Evolutionary conservation across 371 early-diverging fungal species (phyloP).

Genomic region (Mortierella sp.): DNA sequence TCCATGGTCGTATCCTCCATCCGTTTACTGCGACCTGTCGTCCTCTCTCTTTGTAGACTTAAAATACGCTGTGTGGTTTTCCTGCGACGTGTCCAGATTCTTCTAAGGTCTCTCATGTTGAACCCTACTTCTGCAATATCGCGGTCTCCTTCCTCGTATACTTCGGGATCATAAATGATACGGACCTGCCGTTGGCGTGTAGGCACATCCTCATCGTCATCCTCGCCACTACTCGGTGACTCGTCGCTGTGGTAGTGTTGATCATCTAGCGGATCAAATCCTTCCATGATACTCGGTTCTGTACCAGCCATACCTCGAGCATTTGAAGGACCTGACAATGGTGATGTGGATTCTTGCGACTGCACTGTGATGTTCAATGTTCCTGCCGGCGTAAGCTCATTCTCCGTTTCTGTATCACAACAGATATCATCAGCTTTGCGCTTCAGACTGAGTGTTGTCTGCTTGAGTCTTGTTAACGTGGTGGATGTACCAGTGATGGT

Average conservation of each 20-base stretch:
- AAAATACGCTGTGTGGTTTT: slow-evolving; percentile 23
- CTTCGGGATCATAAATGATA: slow-evolving; percentile 38
- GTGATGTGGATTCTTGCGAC: background rate
- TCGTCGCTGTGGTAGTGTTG: no score
- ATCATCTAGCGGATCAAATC: slow-evolving; percentile 44
- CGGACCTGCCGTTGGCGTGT: slow-evolving; percentile 26
- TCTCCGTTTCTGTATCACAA: slow-evolving; percentile 10
- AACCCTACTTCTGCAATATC: slow-evolving; percentile 42
- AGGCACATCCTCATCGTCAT: no score
- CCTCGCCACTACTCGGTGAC: slow-evolving; percentile 4
- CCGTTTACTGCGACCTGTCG: background rate
- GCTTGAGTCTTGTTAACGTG: slow-evolving; percentile 6
- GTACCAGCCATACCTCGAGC: no score
- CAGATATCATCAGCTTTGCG: slow-evolving; percentile 18
- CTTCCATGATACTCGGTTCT: slow-evolving; percentile 23
- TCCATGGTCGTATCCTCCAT: background rate
- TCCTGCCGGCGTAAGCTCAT: background rate
- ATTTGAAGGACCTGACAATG: background rate
- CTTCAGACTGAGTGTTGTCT: slow-evolving; percentile 29
- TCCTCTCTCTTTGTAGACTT: slow-evolving; percentile 15
- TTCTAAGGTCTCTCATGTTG: slow-evolving; percentile 26
- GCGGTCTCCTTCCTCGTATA: slow-evolving; percentile 29
- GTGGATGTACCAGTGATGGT: background rate
- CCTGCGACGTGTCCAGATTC: slow-evolving; percentile 22
- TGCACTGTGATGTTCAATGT: background rate